phyloP scores from a whole-genome alignment of 768 basidiomycete species.

The Hebeloma cylindrosporum region DNA sequence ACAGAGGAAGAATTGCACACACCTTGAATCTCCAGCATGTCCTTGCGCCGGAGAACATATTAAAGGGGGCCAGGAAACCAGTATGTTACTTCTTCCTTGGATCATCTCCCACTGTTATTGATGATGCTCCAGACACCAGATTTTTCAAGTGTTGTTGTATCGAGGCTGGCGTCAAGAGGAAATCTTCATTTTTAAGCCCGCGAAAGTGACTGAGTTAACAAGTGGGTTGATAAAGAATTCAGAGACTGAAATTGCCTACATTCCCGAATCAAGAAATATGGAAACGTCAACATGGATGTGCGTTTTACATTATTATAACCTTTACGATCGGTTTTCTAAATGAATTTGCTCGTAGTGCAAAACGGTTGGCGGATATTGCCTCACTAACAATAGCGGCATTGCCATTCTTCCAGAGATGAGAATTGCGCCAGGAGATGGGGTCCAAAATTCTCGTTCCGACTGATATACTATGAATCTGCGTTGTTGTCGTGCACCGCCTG shows the following conservation, averaged over 20 bases:
- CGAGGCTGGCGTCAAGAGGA: slow-evolving; percentile 27
- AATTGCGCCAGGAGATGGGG: slow-evolving; percentile 22
- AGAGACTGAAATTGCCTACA: slow-evolving; percentile 24
- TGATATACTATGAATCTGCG: slow-evolving; percentile 28
- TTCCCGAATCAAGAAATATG: slow-evolving; percentile 28
- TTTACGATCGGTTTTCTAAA: slow-evolving; percentile 15
- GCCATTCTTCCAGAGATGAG: slow-evolving; percentile 31
- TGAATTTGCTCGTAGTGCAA: slow-evolving; percentile 24
- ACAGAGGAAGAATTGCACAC: slow-evolving; percentile 20
- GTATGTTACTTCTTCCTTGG: slow-evolving; percentile 18
- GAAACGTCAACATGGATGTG: slow-evolving; percentile 32
- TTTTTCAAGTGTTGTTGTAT: slow-evolving; percentile 20
- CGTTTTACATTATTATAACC: slow-evolving; percentile 18
- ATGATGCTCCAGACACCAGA: slow-evolving; percentile 24
- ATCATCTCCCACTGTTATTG: slow-evolving; percentile 16
- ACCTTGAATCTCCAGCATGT: slow-evolving; percentile 27
- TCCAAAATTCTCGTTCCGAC: slow-evolving; percentile 21
- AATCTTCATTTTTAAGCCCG: slow-evolving; percentile 22
- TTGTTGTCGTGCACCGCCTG: too few relatives aligned
- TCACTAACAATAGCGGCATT: slow-evolving; percentile 18
- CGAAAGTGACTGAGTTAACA: slow-evolving; percentile 19
- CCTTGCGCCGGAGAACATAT: slow-evolving; percentile 24
- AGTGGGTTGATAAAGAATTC: slow-evolving; percentile 15
- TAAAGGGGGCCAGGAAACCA: slow-evolving; percentile 28
- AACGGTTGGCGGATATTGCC: slow-evolving; percentile 24